Evolutionary conservation across 108 stramenopile genomes (phyloP), one percentile per base, ranked within the genome.

Genomic region (Stephanodiscus triporus): DNA sequence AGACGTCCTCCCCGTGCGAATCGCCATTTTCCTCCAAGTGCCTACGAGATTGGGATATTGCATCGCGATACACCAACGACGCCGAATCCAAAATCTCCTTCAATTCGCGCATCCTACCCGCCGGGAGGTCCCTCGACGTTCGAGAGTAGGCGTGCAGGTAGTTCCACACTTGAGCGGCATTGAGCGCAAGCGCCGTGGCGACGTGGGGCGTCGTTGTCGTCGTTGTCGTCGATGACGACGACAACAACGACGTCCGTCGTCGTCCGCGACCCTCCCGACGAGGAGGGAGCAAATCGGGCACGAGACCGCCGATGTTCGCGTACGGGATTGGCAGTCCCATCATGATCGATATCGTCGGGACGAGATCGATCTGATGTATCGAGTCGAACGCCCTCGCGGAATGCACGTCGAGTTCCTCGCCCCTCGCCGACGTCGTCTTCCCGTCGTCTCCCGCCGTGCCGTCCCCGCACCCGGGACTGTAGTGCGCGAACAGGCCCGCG

Each of bases 281-380:
- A 13, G 47, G 45, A 19, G 88, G 90, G 7, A 95, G 67, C 8
- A 97, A 73, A 51, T 89, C 90, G 6, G 96, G 95, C 9, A 96
- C 89, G 29, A 96, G 45, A 3, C 91, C 89, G 27, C 98, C 98
- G 19, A 99, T 75, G 81, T 91, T 97, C 14, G 91, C 92, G 72
- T 89, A 97, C n/a, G 98, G 98, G 58, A 98, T 93, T 1, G 98
- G 97, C 34, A 97, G 57, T 4, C 97, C 96, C 37, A 98, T 60
- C 22, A 97, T 75, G 22, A 97, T 47, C 10, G 93, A 86, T 14
- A 99, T 87, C 8, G 97, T 97, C 20, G 98, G 97, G 0, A 97
- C 97, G 36, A 99, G 78, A 80, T 99, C 97, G 42, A 99, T 95
- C 82, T 98, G 97, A 56, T 76, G 56, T 71, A 80, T 80, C 20